phyloP scores from a whole-genome alignment of 192 early-diverging fungal genomes.

The Coemansia sp. region DNA sequence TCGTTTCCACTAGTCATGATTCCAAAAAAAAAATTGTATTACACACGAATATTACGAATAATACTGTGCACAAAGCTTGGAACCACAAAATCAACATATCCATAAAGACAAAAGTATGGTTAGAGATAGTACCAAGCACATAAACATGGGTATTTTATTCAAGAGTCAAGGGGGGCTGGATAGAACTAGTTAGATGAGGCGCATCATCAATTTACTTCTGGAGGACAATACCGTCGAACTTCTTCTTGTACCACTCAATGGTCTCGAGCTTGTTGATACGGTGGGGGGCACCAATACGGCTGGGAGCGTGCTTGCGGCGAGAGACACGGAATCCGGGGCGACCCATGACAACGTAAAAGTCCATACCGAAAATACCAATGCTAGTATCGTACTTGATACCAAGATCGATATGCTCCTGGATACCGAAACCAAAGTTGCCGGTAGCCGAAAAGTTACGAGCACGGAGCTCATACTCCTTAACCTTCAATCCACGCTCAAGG shows the following conservation, averaged over 20 bases:
- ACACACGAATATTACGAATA: not conserved
- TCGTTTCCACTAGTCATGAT: not conserved
- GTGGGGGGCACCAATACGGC: conserved; percentile 89
- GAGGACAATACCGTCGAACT: conserved; percentile 86
- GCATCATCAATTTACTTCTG: conserved; percentile 70
- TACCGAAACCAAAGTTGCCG: conserved; percentile 99
- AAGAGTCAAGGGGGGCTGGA: conserved; percentile 15
- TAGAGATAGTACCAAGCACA: conserved; percentile 11
- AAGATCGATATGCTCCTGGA: conserved; percentile 99
- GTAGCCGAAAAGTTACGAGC: conserved; percentile 95
- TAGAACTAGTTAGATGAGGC: conserved; percentile 7
- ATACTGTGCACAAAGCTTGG: not conserved
- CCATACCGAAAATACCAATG: conserved; percentile 98
- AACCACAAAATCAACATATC: not conserved
- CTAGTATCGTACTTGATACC: conserved; percentile 99
- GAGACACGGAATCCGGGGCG: conserved; percentile 96
- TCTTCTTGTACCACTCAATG: conserved; percentile 98
- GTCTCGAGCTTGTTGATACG: conserved; percentile 95
- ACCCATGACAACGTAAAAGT: conserved; percentile 99
- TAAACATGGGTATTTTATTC: conserved; percentile 20
- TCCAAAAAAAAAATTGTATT: not conserved
- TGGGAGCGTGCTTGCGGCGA: conserved; percentile 84
- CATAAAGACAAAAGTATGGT: not conserved
- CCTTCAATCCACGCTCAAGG: conserved; percentile 99
- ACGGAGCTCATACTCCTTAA: conserved; percentile 99